phyloP scores from a whole-genome alignment of 495 filamentous ascomycete genomes.

The Sphaerosporella brunnea region DNA sequence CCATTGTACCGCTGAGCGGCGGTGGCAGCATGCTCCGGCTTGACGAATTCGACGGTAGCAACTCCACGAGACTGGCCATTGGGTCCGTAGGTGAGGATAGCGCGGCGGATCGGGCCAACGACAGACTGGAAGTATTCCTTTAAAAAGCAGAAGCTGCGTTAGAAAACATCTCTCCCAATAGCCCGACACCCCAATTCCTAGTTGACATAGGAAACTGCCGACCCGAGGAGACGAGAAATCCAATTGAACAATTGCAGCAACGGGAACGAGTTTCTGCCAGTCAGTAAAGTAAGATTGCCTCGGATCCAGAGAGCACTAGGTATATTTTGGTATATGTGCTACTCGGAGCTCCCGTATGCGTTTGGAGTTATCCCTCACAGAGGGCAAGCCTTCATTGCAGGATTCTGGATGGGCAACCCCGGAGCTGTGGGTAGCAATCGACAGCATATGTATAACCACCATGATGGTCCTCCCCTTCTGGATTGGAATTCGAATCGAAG shows the following conservation, averaged over 20 bases:
- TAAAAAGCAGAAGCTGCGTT: constrained; percentile 26
- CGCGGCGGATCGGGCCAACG: constrained; percentile 75
- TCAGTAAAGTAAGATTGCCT: constrained; percentile 6
- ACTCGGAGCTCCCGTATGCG: too few species aligned
- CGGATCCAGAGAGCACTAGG: neutral
- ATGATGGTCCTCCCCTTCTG: constrained; percentile 22
- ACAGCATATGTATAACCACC: too few species aligned
- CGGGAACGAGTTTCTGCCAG: constrained; percentile 13
- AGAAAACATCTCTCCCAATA: constrained; percentile 22
- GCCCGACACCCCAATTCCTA: constrained; percentile 12
- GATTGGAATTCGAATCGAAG: constrained; percentile 26
- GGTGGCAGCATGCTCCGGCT: constrained; percentile 58
- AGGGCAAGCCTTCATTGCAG: too few species aligned
- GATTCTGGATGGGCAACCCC: too few species aligned
- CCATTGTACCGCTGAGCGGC: constrained; percentile 70
- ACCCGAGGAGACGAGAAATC: constrained; percentile 6
- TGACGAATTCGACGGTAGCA: constrained; percentile 61
- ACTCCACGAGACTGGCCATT: constrained; percentile 80
- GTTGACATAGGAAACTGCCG: constrained; percentile 8
- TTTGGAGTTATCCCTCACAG: too few species aligned
- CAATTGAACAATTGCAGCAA: constrained; percentile 1
- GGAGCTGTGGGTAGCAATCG: too few species aligned
- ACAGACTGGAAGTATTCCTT: constrained; percentile 93
- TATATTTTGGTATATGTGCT: too few species aligned
- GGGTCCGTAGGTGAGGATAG: constrained; percentile 77